Evolutionary conservation across 768 basidiomycete species (phyloP), one percentile per base, ranked within the genome.

Genomic region (Wakefieldia striispora): DNA sequence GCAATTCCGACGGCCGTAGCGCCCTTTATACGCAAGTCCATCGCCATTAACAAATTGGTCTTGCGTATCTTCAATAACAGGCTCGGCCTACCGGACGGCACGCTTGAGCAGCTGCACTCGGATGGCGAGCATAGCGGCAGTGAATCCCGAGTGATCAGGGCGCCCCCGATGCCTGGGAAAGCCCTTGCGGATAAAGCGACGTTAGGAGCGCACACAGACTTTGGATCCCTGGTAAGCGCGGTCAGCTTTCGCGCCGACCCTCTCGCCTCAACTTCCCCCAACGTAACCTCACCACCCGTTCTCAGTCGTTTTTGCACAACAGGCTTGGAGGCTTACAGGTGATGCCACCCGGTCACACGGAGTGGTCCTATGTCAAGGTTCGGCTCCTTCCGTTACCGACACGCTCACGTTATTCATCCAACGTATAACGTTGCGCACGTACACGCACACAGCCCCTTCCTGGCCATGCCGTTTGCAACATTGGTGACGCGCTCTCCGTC

Each of bases 151-250:
- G 60, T 79, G 11, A 81, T 80, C 53, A 79, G 66, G 58, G 78
- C 72, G 26, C 76, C 80, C 1, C 74, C 73, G 1, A 68, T 61
- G 47, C 63, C 66, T 4, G 56, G 54, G 0, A 62, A 65, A 16
- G 27, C 40, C 4, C 12, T 51, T 8, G 62, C 63, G 7, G 67
- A 72, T 6, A 73, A 65, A 40, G 68, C 72, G n/a, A 70, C 72
- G 0, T 61, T 86, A n/a, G 83, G 83, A 17, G 78, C 80, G 2
- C 86, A 88, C 60, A 86, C 84, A 3, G 86, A 86, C 63, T 87
- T 86, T 54, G 84, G 85, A n/a, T 82, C 81, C n/a, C 61, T 86
- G 49, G 83, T 84, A 55, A 59, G 77, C 37, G 14, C 6, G 16
- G 33, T 6, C 8, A 33, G 33, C 33, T 33, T 16, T 16, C 7